Evolutionary conservation across 1,284 basidiomycete genomes (phyloP).

Genomic region (Ceratobasidium sp.): DNA sequence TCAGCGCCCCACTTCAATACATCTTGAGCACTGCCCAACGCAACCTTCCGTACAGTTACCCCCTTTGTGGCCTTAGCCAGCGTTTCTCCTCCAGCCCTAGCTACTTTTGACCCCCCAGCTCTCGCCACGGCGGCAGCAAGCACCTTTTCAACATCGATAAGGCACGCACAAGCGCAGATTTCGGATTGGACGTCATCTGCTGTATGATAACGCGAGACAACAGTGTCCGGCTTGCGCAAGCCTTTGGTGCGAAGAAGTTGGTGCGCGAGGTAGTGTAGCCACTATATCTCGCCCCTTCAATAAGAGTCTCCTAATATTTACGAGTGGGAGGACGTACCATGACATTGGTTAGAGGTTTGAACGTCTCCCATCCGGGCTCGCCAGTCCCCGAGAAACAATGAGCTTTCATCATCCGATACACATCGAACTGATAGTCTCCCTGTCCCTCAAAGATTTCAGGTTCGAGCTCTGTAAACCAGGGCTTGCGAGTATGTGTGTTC

Average conservation of each 20-base stretch:
- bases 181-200: constrained; percentile 52
- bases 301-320: constrained; percentile 39
- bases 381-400: constrained; percentile 59
- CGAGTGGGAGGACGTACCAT: constrained; percentile 69
- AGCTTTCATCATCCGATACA: constrained; percentile 89
- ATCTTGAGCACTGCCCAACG: neutral
- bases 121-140: neutral
- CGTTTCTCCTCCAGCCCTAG: constrained; percentile 6
- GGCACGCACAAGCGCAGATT: constrained; percentile 55
- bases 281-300: constrained; percentile 62
- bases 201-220: constrained; percentile 52
- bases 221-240: constrained; percentile 63
- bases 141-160: constrained; percentile 55
- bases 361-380: constrained; percentile 71
- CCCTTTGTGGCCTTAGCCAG: neutral
- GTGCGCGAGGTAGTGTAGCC: constrained; percentile 82
- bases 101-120: neutral
- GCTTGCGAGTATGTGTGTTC: constrained; percentile 55
- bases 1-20: constrained; percentile 38
- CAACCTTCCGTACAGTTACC: neutral
- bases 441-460: constrained; percentile 86
- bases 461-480: constrained; percentile 65
- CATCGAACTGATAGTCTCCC: constrained; percentile 94
- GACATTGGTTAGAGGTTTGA: constrained; percentile 86
- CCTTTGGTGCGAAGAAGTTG: constrained; percentile 81